Conservation (phyloP, 2,329 filamentous ascomycete genomes). For the Exserohilum turcica region DNA sequence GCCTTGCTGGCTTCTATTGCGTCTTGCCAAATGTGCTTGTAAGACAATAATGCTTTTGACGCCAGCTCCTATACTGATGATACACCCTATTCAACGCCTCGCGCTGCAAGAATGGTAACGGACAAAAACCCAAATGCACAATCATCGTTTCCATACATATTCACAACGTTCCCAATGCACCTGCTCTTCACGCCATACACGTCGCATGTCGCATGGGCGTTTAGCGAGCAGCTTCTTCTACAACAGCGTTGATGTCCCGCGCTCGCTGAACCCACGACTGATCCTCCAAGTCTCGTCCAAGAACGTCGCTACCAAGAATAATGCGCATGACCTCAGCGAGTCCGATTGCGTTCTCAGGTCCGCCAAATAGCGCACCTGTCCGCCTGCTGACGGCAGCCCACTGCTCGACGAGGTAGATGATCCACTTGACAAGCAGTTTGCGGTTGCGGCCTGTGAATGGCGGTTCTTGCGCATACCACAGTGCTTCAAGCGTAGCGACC, state of each 20-base stretch:
- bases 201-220: background rate
- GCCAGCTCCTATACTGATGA: constrained; percentile 24
- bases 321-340: constrained; percentile 47
- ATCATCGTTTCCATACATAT: constrained; percentile 13
- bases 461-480: constrained; percentile 70
- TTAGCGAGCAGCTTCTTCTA: constrained; percentile 41
- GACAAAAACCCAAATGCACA: constrained; percentile 17
- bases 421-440: constrained; percentile 63
- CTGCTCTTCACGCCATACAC: background rate
- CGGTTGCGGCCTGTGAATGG: constrained; percentile 65
- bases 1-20: constrained; percentile 3
- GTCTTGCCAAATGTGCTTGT: constrained; percentile 19
- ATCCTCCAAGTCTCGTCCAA: constrained; percentile 44
- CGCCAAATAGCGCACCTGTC: constrained; percentile 62
- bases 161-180: constrained; percentile 1
- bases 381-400: constrained; percentile 66
- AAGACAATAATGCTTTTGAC: constrained; percentile 27
- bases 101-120: constrained; percentile 33
- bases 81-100: constrained; percentile 38
- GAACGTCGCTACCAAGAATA: constrained; percentile 52
- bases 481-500: constrained; percentile 65
- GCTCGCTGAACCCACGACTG: constrained; percentile 40
- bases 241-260: constrained; percentile 29
- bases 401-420: constrained; percentile 63
- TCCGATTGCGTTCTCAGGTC: constrained; percentile 60